Conservation (phyloP, 228 moss, liverwort and hornwort genomes). For the Sphagnum magellanicum region DNA sequence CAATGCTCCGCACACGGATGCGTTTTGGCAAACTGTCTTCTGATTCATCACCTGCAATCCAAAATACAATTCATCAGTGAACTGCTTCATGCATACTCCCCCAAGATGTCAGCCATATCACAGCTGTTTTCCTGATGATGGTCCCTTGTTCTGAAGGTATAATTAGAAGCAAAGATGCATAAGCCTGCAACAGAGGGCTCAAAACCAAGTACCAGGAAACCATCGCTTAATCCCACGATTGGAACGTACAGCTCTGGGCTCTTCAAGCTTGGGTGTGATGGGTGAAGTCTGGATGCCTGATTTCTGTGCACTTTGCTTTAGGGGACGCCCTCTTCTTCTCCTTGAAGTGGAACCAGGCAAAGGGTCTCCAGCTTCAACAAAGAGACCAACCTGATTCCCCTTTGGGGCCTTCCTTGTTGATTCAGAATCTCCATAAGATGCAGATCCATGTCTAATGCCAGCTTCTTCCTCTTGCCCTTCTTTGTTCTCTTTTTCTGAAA, state of each 20-base stretch:
- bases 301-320: constrained; percentile 30
- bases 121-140: too few species aligned
- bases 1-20: constrained; percentile 77
- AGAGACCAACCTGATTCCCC: constrained; percentile 27
- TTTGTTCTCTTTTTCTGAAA: constrained; percentile 9
- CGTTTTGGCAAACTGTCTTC: constrained; percentile 89
- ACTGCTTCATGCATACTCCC: neutral
- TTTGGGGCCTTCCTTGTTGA: constrained; percentile 24
- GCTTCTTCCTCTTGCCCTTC: constrained; percentile 15
- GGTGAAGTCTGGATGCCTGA: constrained; percentile 37
- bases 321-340: constrained; percentile 33
- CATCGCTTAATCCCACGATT: constrained; percentile 90
- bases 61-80: neutral
- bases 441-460: neutral
- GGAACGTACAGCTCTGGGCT: constrained; percentile 76
- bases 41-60: constrained; percentile 81
- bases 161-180: too few species aligned
- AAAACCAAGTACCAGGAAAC: constrained; percentile 51
- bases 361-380: constrained; percentile 10
- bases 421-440: constrained; percentile 14
- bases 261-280: constrained; percentile 80
- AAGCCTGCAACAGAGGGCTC: too few species aligned
- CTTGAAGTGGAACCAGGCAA: constrained; percentile 28
- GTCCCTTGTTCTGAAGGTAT: too few species aligned
- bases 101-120: neutral